A percentile compares a stretch with the other conserved stretches of the same genome.
These are phyloP conservation scores for Colletotrichum eleusines DNA, from an alignment of 2,329 filamentous ascomycete genomes.

Conservation along the genomic window DNA sequence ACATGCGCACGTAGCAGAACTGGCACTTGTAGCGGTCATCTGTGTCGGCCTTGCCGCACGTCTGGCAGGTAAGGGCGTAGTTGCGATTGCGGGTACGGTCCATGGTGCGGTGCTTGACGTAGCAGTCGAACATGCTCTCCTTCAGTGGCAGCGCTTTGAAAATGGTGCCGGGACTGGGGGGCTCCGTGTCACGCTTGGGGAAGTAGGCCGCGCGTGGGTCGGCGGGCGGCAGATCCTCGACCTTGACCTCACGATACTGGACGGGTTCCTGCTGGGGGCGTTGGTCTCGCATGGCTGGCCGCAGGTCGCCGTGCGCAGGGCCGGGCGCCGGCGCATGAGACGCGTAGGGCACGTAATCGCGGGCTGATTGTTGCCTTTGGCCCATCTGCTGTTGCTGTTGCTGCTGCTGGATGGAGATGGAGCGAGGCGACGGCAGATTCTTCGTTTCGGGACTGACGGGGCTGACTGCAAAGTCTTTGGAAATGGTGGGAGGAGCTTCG, in stretches of 20 bases:
- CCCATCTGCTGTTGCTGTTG: slow-evolving; percentile 16
- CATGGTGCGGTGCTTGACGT: slow-evolving; percentile 62
- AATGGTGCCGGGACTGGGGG: slow-evolving; percentile 51
- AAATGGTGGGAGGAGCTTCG: slow-evolving; percentile 45
- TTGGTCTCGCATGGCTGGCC: slow-evolving; percentile 26
- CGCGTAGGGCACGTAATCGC: slow-evolving; percentile 14
- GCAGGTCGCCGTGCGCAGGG: slow-evolving; percentile 20
- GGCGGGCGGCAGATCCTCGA: slow-evolving; percentile 47
- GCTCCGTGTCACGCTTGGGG: slow-evolving; percentile 49
- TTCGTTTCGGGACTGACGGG: slow-evolving; percentile 43
- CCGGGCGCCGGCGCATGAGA: slow-evolving; percentile 12
- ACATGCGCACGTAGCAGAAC: slow-evolving; percentile 66
- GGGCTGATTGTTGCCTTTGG: slow-evolving; percentile 23
- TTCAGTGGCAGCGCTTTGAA: slow-evolving; percentile 58
- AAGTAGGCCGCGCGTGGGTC: slow-evolving; percentile 55
- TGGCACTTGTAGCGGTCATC: slow-evolving; percentile 61
- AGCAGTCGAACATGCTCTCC: slow-evolving; percentile 60
- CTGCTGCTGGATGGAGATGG: slow-evolving; percentile 46
- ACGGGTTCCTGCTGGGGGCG: slow-evolving; percentile 28
- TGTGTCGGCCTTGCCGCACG: slow-evolving; percentile 61
- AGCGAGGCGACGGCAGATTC: slow-evolving; percentile 50
- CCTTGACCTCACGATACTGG: slow-evolving; percentile 57
- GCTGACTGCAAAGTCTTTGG: slow-evolving; percentile 39
- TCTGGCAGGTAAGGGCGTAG: slow-evolving; percentile 66
- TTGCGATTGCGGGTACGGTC: slow-evolving; percentile 60